A percentile compares a stretch with the other conserved stretches of the same genome.
These are phyloP conservation scores for Schoenoplectus tabernaemontani DNA, from an alignment of 202 grass and related monocot genomes.

Conservation along the genomic window DNA sequence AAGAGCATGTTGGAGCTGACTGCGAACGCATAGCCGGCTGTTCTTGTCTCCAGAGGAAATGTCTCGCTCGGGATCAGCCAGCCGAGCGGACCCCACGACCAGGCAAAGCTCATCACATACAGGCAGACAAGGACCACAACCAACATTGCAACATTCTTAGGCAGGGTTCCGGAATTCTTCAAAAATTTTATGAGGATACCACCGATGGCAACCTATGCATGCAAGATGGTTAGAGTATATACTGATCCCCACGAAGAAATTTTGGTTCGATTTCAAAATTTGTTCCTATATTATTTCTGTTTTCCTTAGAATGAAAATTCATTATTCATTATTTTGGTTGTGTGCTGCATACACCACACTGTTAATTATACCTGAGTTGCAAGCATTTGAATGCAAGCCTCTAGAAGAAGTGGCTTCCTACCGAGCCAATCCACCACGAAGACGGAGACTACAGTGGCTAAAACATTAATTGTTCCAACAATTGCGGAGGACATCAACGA, in stretches of 20 bases:
- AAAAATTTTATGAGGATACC: background rate
- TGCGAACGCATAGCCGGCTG: slow-evolving; percentile 16
- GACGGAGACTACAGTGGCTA: background rate
- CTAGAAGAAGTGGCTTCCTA: slow-evolving; percentile 13
- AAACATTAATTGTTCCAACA: slow-evolving; percentile 18
- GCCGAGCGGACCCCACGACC: slow-evolving; percentile 26
- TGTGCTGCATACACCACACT: background rate
- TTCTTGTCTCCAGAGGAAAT: slow-evolving; percentile 9
- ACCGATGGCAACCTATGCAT: background rate
- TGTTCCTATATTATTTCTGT: background rate
- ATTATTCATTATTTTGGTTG: background rate
- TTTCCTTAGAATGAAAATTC: background rate
- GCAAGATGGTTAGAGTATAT: background rate
- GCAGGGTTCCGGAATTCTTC: background rate
- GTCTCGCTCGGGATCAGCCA: slow-evolving; percentile 26
- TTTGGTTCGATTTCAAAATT: background rate
- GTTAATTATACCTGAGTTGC: slow-evolving; percentile 1
- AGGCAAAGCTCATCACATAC: slow-evolving; percentile 20
- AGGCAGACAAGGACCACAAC: slow-evolving; percentile 15
- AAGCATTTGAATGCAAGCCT: slow-evolving; percentile 22
- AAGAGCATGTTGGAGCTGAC: slow-evolving; percentile 25
- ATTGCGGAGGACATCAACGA: slow-evolving; percentile 14
- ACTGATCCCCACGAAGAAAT: background rate
- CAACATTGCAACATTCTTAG: background rate
- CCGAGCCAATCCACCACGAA: background rate